These are phyloP conservation scores for Blastomyces percursus DNA, from an alignment of 2,329 filamentous ascomycete species.

Conservation along the genomic window DNA sequence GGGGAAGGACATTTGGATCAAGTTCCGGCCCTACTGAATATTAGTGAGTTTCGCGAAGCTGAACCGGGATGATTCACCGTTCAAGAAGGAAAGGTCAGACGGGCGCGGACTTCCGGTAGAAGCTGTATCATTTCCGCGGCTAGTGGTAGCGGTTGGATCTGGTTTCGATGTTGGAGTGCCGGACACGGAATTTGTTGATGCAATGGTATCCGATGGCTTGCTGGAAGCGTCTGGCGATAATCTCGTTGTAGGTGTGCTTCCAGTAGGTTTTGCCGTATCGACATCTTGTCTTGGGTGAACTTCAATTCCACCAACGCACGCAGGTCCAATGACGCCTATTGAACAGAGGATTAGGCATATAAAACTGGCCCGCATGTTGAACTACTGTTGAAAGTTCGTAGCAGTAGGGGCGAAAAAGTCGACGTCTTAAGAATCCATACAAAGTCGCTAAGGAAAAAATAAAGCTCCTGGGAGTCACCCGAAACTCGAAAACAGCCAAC, in stretches of 20 bases:
- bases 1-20: slow-evolving; percentile 45
- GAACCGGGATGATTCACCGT: neutral
- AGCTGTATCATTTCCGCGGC: neutral
- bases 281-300: neutral
- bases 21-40: neutral
- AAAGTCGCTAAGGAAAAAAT: neutral
- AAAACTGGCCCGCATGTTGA: slow-evolving; percentile 2
- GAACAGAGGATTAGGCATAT: neutral
- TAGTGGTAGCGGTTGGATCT: neutral
- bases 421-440: neutral
- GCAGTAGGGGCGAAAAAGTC: neutral
- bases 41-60: neutral
- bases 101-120: neutral
- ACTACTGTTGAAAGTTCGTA: neutral
- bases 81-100: neutral
- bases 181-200: neutral
- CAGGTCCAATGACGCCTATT: neutral
- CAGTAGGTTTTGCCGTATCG: neutral
- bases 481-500: neutral
- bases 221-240: neutral
- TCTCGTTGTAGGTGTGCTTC: neutral
- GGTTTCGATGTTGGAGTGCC: neutral
- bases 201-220: neutral
- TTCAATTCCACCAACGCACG: neutral
- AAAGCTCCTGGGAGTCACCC: neutral